Percentiles rank a stretch among this genome's conserved stretches.
These are phyloP conservation scores for Ophiostoma montium DNA, from an alignment of 2,329 filamentous ascomycete genomes.

Conservation along the genomic window DNA sequence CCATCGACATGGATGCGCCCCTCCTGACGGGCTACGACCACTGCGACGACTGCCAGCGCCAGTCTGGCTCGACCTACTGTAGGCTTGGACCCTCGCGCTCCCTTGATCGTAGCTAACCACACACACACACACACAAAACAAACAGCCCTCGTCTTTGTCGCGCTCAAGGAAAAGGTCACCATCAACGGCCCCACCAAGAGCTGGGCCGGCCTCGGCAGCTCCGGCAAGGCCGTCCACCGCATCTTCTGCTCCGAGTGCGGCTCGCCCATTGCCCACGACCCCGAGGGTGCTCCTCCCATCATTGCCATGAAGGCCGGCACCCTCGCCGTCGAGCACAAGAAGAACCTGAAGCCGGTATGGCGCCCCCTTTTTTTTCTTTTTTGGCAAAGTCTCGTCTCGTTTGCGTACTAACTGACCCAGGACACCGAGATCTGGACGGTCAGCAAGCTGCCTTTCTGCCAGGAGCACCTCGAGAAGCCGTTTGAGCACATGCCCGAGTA, in stretches of 20 bases:
- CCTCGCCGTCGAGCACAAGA: conserved; percentile 49
- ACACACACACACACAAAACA: not conserved
- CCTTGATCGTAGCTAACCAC: not conserved
- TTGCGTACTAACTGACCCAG: not conserved
- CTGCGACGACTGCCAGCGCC: conserved; percentile 60
- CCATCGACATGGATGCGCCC: conserved; percentile 35
- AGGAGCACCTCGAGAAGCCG: conserved; percentile 48
- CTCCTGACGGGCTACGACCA: conserved; percentile 51
- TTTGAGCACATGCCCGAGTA: conserved; percentile 51
- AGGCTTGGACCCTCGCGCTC: conserved; percentile 16
- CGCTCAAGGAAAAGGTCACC: conserved; percentile 50
- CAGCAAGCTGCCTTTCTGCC: conserved; percentile 55
- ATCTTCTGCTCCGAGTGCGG: conserved; percentile 58
- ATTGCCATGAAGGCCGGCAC: conserved; percentile 56
- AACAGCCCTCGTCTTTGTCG: conserved; percentile 49
- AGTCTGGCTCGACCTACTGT: conserved; percentile 56
- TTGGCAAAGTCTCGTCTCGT: too few relatives aligned
- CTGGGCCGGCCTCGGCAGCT: conserved; percentile 44
- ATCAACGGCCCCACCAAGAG: conserved; percentile 52
- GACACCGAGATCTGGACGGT: conserved; percentile 58
- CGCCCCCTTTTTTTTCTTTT: not conserved
- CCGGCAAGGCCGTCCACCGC: conserved; percentile 50
- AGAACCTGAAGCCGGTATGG: conserved; percentile 43
- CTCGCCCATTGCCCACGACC: conserved; percentile 56
- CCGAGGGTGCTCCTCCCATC: conserved; percentile 54